These are phyloP conservation scores for Arthrinium phaeospermum DNA, from an alignment of 2,329 filamentous ascomycete genomes.

Conservation along the genomic window DNA sequence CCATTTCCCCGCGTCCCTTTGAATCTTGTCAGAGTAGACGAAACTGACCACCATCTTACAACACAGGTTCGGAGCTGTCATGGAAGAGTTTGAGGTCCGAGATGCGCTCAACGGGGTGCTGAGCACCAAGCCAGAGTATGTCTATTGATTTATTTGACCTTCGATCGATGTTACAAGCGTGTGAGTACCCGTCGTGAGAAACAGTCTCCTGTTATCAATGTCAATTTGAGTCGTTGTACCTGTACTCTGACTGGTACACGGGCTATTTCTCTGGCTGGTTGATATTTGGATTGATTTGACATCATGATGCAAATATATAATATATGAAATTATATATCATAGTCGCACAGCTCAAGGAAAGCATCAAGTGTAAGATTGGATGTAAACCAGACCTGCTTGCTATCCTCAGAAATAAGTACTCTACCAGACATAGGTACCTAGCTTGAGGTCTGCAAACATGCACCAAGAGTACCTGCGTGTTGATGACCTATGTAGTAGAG, in stretches of 20 bases:
- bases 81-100: conserved; percentile 72
- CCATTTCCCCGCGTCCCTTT: background rate
- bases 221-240: background rate
- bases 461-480: no score
- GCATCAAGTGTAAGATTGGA: no score
- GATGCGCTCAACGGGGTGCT: conserved; percentile 79
- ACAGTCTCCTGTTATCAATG: background rate
- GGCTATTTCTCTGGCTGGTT: background rate
- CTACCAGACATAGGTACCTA: no score
- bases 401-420: no score
- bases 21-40: background rate
- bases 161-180: background rate
- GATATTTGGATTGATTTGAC: background rate
- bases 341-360: background rate
- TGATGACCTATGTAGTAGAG: no score
- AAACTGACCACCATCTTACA: conserved; percentile 23
- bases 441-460: no score
- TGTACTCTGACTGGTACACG: background rate
- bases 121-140: conserved; percentile 57
- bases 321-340: background rate
- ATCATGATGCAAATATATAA: background rate
- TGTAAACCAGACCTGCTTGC: no score
- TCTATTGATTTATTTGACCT: conserved; percentile 27
- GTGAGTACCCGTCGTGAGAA: background rate
- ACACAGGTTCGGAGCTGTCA: conserved; percentile 64